phyloP scores from a whole-genome alignment of 352 stramenopile genomes.

The Globisporangium canariense region DNA sequence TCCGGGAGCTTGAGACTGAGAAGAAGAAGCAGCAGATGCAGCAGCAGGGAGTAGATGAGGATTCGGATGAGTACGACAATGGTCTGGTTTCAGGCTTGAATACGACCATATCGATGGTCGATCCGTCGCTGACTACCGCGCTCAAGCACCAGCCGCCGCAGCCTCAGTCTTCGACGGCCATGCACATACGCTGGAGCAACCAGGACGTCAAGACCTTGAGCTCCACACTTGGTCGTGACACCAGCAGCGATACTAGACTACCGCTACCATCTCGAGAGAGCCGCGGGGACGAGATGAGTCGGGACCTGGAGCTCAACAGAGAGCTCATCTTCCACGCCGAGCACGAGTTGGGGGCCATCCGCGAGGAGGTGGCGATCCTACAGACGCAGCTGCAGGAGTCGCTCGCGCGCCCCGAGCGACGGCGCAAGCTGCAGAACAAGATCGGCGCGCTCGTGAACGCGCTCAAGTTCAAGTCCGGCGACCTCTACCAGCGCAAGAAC shows the following conservation, averaged over 20 bases:
- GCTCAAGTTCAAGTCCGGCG: constrained; percentile 59
- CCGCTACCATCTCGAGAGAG: neutral
- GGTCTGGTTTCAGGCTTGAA: neutral
- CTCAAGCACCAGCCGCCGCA: constrained; percentile 11
- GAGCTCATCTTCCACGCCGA: constrained; percentile 68
- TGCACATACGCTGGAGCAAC: constrained; percentile 44
- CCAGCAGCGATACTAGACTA: neutral
- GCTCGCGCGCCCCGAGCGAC: constrained; percentile 31
- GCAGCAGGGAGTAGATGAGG: neutral
- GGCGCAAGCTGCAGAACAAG: constrained; percentile 46
- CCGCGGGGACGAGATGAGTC: constrained; percentile 26
- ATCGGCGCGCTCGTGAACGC: constrained; percentile 50
- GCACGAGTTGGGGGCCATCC: constrained; percentile 54
- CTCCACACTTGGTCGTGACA: neutral
- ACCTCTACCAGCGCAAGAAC: constrained; percentile 74
- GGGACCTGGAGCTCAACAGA: constrained; percentile 46
- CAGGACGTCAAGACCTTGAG: constrained; percentile 18
- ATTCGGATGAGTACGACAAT: neutral
- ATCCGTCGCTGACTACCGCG: constrained; percentile 12
- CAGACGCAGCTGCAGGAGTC: constrained; percentile 38
- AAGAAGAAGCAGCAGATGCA: constrained; percentile 4
- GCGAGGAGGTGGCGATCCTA: constrained; percentile 48
- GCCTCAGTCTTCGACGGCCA: neutral
- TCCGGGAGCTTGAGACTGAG: constrained; percentile 37
- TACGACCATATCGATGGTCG: neutral